Evolutionary conservation across 2,329 filamentous ascomycete genomes (phyloP), one percentile per base, ranked within the genome.

Genomic region (Ustulina deusta): DNA sequence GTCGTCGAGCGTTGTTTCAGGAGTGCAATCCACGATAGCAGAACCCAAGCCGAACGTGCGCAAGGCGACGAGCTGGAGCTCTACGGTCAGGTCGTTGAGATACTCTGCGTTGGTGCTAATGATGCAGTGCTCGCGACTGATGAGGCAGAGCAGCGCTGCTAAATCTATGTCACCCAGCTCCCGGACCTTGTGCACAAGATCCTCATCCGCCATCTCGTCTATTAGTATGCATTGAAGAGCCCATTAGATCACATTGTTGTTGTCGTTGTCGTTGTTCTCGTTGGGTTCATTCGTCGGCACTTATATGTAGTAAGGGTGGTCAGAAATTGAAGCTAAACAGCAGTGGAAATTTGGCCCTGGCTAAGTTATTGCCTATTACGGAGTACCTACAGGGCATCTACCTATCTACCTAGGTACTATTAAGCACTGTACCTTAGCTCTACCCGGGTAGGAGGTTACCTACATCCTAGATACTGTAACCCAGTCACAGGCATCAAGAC

Each of bases 131-230:
- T 97, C 92, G 72, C 90, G 87, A 67, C 90, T 89, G 69, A 94
- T 86, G 59, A 98, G 87, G 77, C 91, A 94, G 58, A 97, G 87
- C 46, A 98, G 85, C 15, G 92, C 83, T 27, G 95, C 96, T 67
- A 98, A 88, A 81, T 97, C 94, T 46, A 97, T 85, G 81, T 97
- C 94, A 75, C 91, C 92, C 70, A 98, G 85, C 73, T 89, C 86
- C 76, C 94, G 91, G 74, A 97, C 87, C 79, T 91, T 91, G 70
- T 87, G 84, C 69, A 90, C 82, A 69, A 94, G 84, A 64, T 81
- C 80, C 75, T 86, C 83, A 81, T 87, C 83, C 79, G 87, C 88
- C 90, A 91, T 92, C 75, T 73, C 51, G 56, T 66, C 38, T 49
- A 25, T 48, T 61, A 66, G 49, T 62, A 46, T 58, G 59, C 62